Percentiles rank a stretch among this genome's conserved stretches.
Evolutionary conservation across 2,329 filamentous ascomycete species (phyloP).

Genomic region (Emmonsia crescens): DNA sequence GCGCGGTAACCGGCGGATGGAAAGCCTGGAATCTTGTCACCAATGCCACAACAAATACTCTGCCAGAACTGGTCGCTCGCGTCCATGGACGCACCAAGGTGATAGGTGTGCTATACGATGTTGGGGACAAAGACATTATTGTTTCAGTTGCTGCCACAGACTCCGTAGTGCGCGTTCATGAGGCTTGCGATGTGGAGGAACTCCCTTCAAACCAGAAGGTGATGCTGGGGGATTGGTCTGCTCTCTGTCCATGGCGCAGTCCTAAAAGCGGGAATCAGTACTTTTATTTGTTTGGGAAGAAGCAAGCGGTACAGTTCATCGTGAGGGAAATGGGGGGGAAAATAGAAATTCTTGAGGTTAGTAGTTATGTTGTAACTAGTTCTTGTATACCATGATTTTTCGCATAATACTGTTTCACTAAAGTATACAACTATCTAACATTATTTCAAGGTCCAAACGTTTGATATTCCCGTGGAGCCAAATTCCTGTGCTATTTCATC

Average conservation of each 20-base stretch:
- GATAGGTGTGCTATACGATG: slow-evolving; percentile 30
- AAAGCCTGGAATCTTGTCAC: slow-evolving; percentile 27
- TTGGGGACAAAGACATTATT: slow-evolving; percentile 29
- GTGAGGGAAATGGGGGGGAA: slow-evolving; percentile 21
- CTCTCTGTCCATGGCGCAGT: slow-evolving; percentile 38
- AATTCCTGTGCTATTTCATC: slow-evolving; percentile 35
- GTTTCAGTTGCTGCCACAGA: slow-evolving; percentile 36
- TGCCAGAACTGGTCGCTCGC: slow-evolving; percentile 24
- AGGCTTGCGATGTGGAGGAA: slow-evolving; percentile 23
- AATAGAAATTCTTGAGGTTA: slow-evolving; percentile 31
- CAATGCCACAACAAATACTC: slow-evolving; percentile 10
- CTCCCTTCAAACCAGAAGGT: slow-evolving; percentile 24
- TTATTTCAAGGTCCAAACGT: slow-evolving; percentile 26
- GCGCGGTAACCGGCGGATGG: slow-evolving; percentile 35
- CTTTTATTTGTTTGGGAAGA: slow-evolving; percentile 39
- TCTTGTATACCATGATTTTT: background rate
- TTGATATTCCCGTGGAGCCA: slow-evolving; percentile 32
- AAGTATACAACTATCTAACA: too few species aligned
- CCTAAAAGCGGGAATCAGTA: slow-evolving; percentile 32
- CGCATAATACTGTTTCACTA: background rate
- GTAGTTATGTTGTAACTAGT: background rate
- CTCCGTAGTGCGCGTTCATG: slow-evolving; percentile 33
- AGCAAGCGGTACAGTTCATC: slow-evolving; percentile 29
- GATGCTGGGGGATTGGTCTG: slow-evolving; percentile 39
- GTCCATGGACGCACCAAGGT: slow-evolving; percentile 39